phyloP scores from a whole-genome alignment of 2,329 filamentous ascomycete species.

The Aspergillus fructus region DNA sequence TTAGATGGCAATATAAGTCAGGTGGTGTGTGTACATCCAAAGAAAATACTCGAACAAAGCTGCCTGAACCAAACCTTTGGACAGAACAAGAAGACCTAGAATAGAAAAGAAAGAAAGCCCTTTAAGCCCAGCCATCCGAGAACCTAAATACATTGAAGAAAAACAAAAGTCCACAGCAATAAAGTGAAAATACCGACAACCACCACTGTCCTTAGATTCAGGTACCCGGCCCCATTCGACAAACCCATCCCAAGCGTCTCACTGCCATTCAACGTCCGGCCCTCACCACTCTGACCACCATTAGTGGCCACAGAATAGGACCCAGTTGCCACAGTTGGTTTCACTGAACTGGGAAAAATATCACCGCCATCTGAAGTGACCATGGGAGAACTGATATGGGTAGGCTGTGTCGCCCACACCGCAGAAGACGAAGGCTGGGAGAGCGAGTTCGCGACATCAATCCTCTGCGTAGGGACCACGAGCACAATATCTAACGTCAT shows the following conservation, averaged over 20 bases:
- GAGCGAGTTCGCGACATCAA: neutral
- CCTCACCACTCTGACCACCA: neutral
- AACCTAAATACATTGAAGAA: neutral
- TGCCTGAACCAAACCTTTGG: neutral
- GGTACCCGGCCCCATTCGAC: neutral
- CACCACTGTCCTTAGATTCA: neutral
- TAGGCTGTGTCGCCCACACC: neutral
- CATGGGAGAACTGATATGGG: neutral
- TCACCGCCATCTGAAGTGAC: neutral
- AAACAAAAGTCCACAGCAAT: neutral
- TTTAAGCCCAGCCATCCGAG: neutral
- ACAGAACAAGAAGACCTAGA: neutral
- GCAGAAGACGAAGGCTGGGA: neutral
- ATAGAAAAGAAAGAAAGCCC: too few species aligned
- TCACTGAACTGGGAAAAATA: neutral
- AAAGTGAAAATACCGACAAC: neutral
- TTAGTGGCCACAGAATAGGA: neutral
- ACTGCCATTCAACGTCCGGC: neutral
- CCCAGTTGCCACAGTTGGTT: neutral
- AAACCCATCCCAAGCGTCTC: neutral
- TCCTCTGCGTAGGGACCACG: constrained; percentile 1
- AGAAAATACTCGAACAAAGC: neutral
- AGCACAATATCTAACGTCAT: constrained; percentile 1
- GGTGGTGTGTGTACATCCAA: neutral
- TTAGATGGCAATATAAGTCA: neutral